phyloP scores from a whole-genome alignment of 768 basidiomycete genomes.

The Boletus eberwhitei region DNA sequence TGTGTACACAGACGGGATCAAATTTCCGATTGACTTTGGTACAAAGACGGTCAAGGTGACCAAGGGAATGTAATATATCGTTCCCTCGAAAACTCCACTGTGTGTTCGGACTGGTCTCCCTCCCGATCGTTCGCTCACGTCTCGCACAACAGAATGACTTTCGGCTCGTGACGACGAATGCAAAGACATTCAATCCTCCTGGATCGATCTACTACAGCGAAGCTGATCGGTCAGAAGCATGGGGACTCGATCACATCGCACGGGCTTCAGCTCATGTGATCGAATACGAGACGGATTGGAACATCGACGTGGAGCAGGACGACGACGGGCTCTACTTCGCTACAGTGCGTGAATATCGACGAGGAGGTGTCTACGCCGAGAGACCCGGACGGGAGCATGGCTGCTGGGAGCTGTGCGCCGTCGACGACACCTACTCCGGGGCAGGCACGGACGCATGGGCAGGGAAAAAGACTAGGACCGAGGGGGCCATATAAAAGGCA shows the following conservation, averaged over 20 bases:
- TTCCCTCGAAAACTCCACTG: conserved; percentile 75
- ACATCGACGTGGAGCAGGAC: neutral
- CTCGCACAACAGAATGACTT: conserved; percentile 53
- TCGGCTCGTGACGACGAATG: conserved; percentile 54
- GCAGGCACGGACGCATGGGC: neutral
- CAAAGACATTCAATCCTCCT: neutral
- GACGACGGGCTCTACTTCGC: conserved; percentile 15
- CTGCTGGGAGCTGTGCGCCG: conserved; percentile 46
- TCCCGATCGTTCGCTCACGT: neutral
- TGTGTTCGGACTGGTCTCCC: conserved; percentile 23
- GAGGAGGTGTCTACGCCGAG: conserved; percentile 41
- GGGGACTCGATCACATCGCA: too few relatives aligned
- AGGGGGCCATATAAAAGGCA: conserved; percentile 55
- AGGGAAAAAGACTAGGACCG: conserved; percentile 40
- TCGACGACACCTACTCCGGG: conserved; percentile 37
- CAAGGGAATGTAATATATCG: conserved; percentile 71
- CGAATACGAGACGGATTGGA: neutral
- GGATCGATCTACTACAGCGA: neutral
- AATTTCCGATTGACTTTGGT: conserved; percentile 66
- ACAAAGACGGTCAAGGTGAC: conserved; percentile 82
- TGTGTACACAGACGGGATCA: conserved; percentile 37
- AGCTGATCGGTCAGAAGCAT: neutral
- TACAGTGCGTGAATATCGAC: conserved; percentile 31
- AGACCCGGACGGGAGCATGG: conserved; percentile 43
- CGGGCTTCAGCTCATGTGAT: neutral